These are phyloP conservation scores for Linaria vulgaris DNA, from an alignment of 257 asterid genomes.

Conservation along the genomic window DNA sequence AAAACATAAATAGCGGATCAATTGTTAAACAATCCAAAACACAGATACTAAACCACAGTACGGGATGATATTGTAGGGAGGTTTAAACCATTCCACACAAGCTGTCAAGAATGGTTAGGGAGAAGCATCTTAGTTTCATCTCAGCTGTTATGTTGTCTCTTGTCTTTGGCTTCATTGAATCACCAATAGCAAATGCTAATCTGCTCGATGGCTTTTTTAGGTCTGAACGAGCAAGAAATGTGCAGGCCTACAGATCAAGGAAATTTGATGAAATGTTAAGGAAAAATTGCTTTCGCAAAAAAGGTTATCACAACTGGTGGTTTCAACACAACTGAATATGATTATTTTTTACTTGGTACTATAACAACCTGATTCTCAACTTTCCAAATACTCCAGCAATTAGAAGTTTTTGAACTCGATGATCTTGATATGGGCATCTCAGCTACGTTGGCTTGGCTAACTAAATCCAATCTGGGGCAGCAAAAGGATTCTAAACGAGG, in stretches of 20 bases:
- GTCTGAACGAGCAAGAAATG: conserved; percentile 94
- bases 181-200: conserved; percentile 86
- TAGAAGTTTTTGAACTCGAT: conserved; percentile 71
- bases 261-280: conserved; percentile 19
- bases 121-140: conserved; percentile 87
- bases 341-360: background rate
- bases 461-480: conserved; percentile 96
- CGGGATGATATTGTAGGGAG: conserved; percentile 19
- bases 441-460: conserved; percentile 73
- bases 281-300: background rate
- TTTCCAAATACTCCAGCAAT: conserved; percentile 98
- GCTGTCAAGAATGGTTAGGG: conserved; percentile 89
- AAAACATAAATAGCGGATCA: conserved; percentile 27
- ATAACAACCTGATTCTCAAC: conserved; percentile 86
- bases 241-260: conserved; percentile 69
- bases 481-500: conserved; percentile 66
- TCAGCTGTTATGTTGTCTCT: conserved; percentile 92
- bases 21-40: conserved; percentile 18
- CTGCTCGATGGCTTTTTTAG: conserved; percentile 81
- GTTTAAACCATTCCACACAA: conserved; percentile 86
- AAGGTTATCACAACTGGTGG: conserved; percentile 18
- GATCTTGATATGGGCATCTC: conserved; percentile 88
- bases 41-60: conserved; percentile 12
- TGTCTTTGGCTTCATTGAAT: conserved; percentile 83
- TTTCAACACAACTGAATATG: conserved; percentile 20